Percentiles rank a stretch among this genome's conserved stretches.
Conservation (phyloP, 2,329 filamentous ascomycete genomes). For the Diaporthe citri region DNA sequence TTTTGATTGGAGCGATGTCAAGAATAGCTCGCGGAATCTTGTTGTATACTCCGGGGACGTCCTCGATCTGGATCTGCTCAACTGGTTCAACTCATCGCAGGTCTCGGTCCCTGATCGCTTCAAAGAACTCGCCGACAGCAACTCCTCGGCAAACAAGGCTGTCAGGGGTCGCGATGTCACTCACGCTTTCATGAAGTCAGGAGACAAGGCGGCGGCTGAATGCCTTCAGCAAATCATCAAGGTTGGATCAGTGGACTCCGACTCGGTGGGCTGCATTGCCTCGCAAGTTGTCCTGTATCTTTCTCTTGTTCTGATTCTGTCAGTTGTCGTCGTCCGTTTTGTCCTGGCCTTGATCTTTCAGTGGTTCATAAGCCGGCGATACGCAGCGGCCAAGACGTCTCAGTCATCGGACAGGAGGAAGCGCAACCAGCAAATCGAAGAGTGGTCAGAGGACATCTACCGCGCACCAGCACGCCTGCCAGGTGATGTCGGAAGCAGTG, state of each 20-base stretch:
- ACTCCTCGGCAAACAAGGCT: constrained; percentile 67
- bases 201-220: constrained; percentile 84
- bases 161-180: constrained; percentile 91
- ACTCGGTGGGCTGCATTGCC: constrained; percentile 96
- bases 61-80: constrained; percentile 86
- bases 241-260: constrained; percentile 94
- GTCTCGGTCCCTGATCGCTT: constrained; percentile 83
- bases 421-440: constrained; percentile 93
- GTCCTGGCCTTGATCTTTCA: constrained; percentile 91
- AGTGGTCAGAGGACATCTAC: constrained; percentile 98
- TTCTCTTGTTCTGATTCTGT: constrained; percentile 89
- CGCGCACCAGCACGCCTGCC: constrained; percentile 85
- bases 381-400: constrained; percentile 87
- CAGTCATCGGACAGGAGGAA: constrained; percentile 85
- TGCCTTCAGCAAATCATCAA: constrained; percentile 96
- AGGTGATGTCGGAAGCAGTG: constrained; percentile 78
- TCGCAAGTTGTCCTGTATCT: constrained; percentile 97
- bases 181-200: constrained; percentile 82
- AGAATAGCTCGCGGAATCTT: constrained; percentile 88
- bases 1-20: constrained; percentile 95
- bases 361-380: constrained; percentile 93
- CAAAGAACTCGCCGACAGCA: constrained; percentile 80
- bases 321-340: constrained; percentile 89
- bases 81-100: constrained; percentile 89
- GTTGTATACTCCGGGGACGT: constrained; percentile 96